Conservation (phyloP, 805 yeast species). For the Teunomyces pallodes region DNA sequence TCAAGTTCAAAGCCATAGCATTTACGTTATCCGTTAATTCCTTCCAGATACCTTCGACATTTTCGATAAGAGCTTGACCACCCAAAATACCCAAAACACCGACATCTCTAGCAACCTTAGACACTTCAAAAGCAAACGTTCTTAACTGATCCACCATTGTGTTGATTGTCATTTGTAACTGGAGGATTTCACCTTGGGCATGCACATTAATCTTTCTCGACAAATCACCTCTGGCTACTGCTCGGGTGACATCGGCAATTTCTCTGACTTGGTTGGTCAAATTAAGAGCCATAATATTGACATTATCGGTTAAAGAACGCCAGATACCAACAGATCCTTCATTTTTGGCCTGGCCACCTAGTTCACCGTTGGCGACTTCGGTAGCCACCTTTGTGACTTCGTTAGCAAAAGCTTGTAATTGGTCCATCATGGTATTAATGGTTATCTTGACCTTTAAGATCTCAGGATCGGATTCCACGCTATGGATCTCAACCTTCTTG, state of each 20-base stretch:
- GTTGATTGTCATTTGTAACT: constrained; percentile 81
- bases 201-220: constrained; percentile 82
- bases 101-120: constrained; percentile 83
- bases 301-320: constrained; percentile 80
- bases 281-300: constrained; percentile 85
- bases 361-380: constrained; percentile 85
- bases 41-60: constrained; percentile 85
- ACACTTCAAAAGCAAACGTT: constrained; percentile 81
- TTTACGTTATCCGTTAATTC: constrained; percentile 83
- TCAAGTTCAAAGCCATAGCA: constrained; percentile 85
- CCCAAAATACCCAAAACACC: constrained; percentile 89
- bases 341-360: constrained; percentile 85
- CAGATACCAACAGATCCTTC: constrained; percentile 87
- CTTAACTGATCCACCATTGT: constrained; percentile 86
- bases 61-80: constrained; percentile 79
- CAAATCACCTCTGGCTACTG: constrained; percentile 84
- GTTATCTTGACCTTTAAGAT: constrained; percentile 76
- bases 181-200: constrained; percentile 88
- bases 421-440: constrained; percentile 87
- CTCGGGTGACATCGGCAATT: constrained; percentile 85
- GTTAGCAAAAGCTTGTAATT: constrained; percentile 72
- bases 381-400: constrained; percentile 86
- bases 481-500: constrained; percentile 72
- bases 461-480: constrained; percentile 73
- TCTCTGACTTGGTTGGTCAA: constrained; percentile 70